Evolutionary conservation across 345 rosid species (phyloP).

Genomic region (Moricandia arvensis): DNA sequence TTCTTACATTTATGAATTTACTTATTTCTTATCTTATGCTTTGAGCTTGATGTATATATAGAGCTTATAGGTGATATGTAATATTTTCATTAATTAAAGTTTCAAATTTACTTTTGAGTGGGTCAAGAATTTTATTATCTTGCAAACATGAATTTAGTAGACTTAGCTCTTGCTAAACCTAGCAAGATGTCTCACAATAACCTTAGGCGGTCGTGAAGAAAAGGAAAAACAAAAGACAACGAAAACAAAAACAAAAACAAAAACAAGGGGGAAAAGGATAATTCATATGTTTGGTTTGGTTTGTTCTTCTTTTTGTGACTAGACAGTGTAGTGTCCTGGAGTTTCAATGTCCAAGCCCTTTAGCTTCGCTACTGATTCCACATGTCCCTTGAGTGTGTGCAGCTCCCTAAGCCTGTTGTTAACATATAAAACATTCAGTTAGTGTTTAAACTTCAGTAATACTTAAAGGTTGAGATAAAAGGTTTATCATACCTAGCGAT

Average conservation of each 20-base stretch:
- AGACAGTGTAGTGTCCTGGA: conserved; percentile 76
- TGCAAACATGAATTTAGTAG: neutral
- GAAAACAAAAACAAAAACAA: conserved; percentile 19
- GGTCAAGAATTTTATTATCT: too few species aligned
- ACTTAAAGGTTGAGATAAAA: neutral
- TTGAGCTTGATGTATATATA: too few species aligned
- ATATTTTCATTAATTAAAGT: too few species aligned
- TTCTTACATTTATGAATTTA: too few species aligned
- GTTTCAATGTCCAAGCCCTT: conserved; percentile 81
- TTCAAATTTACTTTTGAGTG: too few species aligned
- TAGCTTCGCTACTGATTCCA: conserved; percentile 84
- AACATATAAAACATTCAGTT: neutral
- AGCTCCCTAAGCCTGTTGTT: conserved; percentile 70
- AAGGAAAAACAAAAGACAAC: neutral
- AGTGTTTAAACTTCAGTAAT: neutral
- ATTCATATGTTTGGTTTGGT: neutral
- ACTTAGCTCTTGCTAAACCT: neutral
- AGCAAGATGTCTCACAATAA: conserved; percentile 24
- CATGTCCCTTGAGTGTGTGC: conserved; percentile 78
- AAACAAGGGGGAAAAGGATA: conserved; percentile 4
- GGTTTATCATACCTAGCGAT: conserved; percentile 62
- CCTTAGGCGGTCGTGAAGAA: conserved; percentile 18
- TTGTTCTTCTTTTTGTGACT: conserved; percentile 4
- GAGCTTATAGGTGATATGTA: too few species aligned
- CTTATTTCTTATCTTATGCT: too few species aligned